Base-by-base conservation (phyloP, 2,329 filamentous ascomycete species). In the Aspergillus quadricinctus region DNA sequence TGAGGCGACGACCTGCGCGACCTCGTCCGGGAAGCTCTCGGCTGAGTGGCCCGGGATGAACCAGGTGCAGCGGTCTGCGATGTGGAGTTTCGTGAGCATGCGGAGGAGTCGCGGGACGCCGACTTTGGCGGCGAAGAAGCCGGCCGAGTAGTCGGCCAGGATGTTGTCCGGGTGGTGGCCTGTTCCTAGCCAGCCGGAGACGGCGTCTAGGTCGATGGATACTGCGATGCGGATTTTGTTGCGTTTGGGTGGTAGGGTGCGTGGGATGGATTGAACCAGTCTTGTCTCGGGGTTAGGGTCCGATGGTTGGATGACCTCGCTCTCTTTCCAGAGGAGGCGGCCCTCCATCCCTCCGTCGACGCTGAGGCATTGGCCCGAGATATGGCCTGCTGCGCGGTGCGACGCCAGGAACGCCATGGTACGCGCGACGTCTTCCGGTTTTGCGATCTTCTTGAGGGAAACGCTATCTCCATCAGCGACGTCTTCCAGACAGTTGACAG, bases 111-210 rank as follows among this genome's bases (percentile, higher is more conserved):
- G 77, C 0, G 79, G 79, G 0, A 83, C 82, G 35, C 82, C 83
- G n/a, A 84, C 81, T 54, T 78, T 75, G 1, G 78, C 83, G 48
- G 78, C 77, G 67, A 85, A 83, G 65, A 83, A 80, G 8, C 82
- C 82, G 3, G 78, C 71, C 19, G 76, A 80, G 65, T 82, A 83
- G 67, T 85, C 82, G 19, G 82, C 75, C 11, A 84, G 77, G 50
- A 77, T 78, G 64, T 84, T 85, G 53, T 77, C 76, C 3, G 78
- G 75, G 53, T 78, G 75, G 29, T 75, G 72, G 11, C 63, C 69
- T 4, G 83, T 85, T 17, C 83, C 83, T 3, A 85, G 74, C 75
- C 81, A 86, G 51, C 83, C 83, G 0, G 81, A 83, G 2, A 86
- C 78, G 11, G 83, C 83, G 58, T 86, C 83, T 55, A 85, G 81